Percentiles rank a stretch among this genome's conserved stretches.
Conservation (phyloP, 139 green algal genomes). For the Ettlia oleoabundans region DNA sequence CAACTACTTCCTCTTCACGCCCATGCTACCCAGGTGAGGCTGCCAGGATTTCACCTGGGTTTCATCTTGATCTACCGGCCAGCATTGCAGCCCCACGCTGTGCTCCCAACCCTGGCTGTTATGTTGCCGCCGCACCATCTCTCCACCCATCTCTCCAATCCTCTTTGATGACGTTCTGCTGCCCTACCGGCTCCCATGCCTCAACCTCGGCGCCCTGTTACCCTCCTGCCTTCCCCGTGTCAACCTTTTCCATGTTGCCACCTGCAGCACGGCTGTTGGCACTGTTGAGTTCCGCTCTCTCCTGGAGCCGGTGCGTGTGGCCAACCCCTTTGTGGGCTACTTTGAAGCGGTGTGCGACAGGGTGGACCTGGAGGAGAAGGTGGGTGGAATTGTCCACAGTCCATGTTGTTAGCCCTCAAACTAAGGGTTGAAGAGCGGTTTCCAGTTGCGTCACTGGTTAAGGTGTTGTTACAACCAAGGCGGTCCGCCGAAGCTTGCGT, state of each 20-base stretch:
- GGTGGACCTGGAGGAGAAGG: slow-evolving; percentile 48
- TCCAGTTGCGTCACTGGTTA: no score
- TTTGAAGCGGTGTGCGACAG: slow-evolving; percentile 57
- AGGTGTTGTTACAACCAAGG: no score
- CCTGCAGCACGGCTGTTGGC: slow-evolving; percentile 69
- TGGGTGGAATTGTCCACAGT: no score
- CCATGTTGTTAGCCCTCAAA: no score
- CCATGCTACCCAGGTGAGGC: slow-evolving; percentile 65
- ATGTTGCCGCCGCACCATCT: no score
- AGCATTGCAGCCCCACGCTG: no score
- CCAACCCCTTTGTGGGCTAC: slow-evolving; percentile 71
- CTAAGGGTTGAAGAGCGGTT: no score
- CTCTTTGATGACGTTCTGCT: not conserved
- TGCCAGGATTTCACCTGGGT: not conserved
- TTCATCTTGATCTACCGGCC: not conserved
- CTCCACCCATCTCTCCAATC: no score
- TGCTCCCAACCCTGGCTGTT: no score
- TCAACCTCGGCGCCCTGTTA: not conserved
- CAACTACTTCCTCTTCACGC: slow-evolving; percentile 85
- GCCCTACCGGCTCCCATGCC: not conserved
- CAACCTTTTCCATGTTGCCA: no score
- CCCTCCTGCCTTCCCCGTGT: not conserved
- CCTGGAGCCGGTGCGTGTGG: slow-evolving; percentile 71
- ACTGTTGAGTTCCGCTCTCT: slow-evolving; percentile 69
- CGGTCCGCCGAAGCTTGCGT: no score